Conservation (phyloP, 768 basidiomycete genomes). For the Lyophyllum semitale region DNA sequence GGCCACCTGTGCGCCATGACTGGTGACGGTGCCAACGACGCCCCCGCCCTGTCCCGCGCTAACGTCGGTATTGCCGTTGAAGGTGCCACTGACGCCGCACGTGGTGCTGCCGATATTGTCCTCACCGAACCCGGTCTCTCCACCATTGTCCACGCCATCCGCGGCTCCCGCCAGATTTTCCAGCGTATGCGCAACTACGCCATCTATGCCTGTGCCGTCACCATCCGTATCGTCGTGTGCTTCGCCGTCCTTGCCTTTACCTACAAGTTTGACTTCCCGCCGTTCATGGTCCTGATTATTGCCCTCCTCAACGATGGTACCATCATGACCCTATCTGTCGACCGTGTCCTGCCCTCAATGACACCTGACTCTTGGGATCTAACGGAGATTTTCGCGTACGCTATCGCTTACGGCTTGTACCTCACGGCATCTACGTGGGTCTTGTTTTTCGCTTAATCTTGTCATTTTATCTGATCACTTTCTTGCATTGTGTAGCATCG, state of each 20-base stretch:
- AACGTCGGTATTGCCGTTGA: slow-evolving; percentile 99
- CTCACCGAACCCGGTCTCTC: slow-evolving; percentile 98
- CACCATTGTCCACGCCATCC: slow-evolving; percentile 98
- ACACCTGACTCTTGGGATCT: slow-evolving; percentile 96
- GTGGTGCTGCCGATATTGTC: slow-evolving; percentile 98
- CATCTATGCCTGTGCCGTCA: slow-evolving; percentile 93
- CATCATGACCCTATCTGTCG: slow-evolving; percentile 97
- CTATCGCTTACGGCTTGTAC: slow-evolving; percentile 94
- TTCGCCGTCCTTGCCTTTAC: slow-evolving; percentile 95
- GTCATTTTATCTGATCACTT: slow-evolving; percentile 7
- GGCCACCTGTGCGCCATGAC: slow-evolving; percentile 99
- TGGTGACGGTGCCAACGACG: slow-evolving; percentile 99
- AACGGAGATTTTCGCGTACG: slow-evolving; percentile 94
- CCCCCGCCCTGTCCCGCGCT: slow-evolving; percentile 95
- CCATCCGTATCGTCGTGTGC: slow-evolving; percentile 98
- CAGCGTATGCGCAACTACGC: slow-evolving; percentile 99
- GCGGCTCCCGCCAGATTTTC: slow-evolving; percentile 98
- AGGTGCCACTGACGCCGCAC: slow-evolving; percentile 98
- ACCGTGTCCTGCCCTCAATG: slow-evolving; percentile 91
- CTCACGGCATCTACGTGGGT: slow-evolving; percentile 88
- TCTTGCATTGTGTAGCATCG: slow-evolving; percentile 47
- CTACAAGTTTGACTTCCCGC: slow-evolving; percentile 98
- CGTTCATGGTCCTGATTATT: slow-evolving; percentile 99
- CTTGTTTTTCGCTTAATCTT: slow-evolving; percentile 5
- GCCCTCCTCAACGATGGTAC: slow-evolving; percentile 97